Evolutionary conservation across 2,329 filamentous ascomycete species (phyloP), one percentile per base, ranked within the genome.

Genomic region (Fusarium mexicanum): DNA sequence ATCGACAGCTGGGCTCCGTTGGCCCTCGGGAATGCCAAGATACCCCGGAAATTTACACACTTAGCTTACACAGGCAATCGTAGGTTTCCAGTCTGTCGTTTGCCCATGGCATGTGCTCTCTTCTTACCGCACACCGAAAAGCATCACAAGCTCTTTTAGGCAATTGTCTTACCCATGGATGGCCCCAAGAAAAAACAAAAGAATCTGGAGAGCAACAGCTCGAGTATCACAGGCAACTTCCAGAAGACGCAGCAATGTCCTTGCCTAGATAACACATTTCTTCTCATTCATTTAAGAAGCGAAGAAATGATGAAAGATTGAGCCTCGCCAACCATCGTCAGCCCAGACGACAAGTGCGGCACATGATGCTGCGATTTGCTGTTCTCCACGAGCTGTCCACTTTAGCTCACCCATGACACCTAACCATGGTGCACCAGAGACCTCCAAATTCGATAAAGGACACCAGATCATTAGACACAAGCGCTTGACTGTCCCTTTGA

Each of bases 21-120:
- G 64, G 74, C 54, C 77, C 77, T 78, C 77, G 77, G 74, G 72
- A 76, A 75, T 71, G 50, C 53, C 59, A 75, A 64, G 47, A 59
- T 24, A 59, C 48, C 35, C 68, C 55, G 50, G 33, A 61, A 50
- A 53, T 57, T 61, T 55, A 46, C 24, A 50, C 29, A 44, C 44
- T 46, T 44, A 33, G 43, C 61, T 61, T 65, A 53, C 38, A 58
- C 40, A 13, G 61, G 61, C 35, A 58, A 48, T 53, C 48, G 51
- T 50, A 38, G 33, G 33, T 51, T 47, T 51, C 46, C 40, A 29
- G 37, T 44, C 37, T 65, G 71, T 67, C 67, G 29, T 44, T 70
- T 70, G 47, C 55, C 44, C 20, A 24, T 26, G 51, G 38, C 67
- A 67, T 71, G 62, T 58, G 71, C 50, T 53, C 46, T 67, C 40